phyloP scores from a whole-genome alignment of 2,329 filamentous ascomycete genomes.

The Trichoderma cornu-damae region DNA sequence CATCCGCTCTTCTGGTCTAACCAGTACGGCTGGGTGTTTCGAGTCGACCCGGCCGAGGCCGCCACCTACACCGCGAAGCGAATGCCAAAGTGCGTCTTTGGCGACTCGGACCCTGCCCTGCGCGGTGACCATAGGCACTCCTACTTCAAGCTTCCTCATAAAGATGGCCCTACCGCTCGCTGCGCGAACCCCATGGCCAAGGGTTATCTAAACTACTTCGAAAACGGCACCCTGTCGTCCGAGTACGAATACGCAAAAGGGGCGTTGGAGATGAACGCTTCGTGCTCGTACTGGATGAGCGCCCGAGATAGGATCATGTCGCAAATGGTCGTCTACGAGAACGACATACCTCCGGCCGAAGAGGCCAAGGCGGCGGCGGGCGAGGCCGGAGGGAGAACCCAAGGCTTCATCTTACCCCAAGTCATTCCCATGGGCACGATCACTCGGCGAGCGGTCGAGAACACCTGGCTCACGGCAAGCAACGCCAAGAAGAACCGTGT shows the following conservation, averaged over 20 bases:
- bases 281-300: conserved; percentile 98
- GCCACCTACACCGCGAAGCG: conserved; percentile 64
- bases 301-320: conserved; percentile 86
- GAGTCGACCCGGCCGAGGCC: conserved; percentile 59
- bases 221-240: conserved; percentile 79
- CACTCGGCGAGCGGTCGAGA: conserved; percentile 88
- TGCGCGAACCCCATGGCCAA: conserved; percentile 89
- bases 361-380: background rate
- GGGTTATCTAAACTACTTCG: conserved; percentile 83
- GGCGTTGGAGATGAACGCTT: conserved; percentile 96
- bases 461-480: conserved; percentile 95
- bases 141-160: conserved; percentile 95
- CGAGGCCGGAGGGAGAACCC: conserved; percentile 22
- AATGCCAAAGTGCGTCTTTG: conserved; percentile 71
- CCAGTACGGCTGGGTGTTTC: conserved; percentile 88
- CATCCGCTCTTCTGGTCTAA: conserved; percentile 91
- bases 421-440: conserved; percentile 98
- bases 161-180: conserved; percentile 80
- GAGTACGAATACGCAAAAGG: conserved; percentile 89
- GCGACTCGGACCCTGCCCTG: conserved; percentile 63
- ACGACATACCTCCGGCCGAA: conserved; percentile 43
- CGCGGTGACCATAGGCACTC: conserved; percentile 59
- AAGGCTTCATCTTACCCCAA: conserved; percentile 86
- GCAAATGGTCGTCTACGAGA: conserved; percentile 90
- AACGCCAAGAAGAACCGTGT: conserved; percentile 96